Evolutionary conservation across 257 asterid species (phyloP), one percentile per base, ranked within the genome.

Genomic region (Ehretia macrophylla): DNA sequence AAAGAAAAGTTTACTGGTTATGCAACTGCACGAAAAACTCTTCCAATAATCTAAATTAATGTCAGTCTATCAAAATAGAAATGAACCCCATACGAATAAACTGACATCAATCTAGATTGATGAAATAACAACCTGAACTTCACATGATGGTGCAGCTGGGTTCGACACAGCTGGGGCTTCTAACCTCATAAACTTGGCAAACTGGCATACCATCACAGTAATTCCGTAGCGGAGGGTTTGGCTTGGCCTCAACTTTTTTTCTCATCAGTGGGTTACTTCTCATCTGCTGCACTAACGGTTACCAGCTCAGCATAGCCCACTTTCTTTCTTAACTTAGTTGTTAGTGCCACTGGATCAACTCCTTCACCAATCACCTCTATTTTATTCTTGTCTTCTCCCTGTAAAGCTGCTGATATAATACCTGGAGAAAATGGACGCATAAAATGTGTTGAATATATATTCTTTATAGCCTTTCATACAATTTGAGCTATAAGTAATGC

Each of bases 301-400:
- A 75, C 62, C 5, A 87, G 66, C 14, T 70, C 87, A 11, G 92
- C 79, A 62, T 23, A 14, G 0, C 85, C 87, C 38, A 85, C 57
- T 10, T 73, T 75, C 79, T 83, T 83, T 59, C 95, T 74, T 21
- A 87, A 69, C 58, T n/a, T 56, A 13, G 60, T 69, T 4, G 78
- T 68, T 13, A 87, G 68, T 52, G 19, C 56, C 38, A 77, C 87
- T 0, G 95, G 74, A 56, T 87, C 96, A 20, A 83, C 69, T 67
- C 72, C 81, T 4, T 73, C 84, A 44, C 96, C 96, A 0, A 77
- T 64, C 13, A 88, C 86, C 65, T 67, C 84, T 45, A 88, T 61
- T 56, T 69, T 62, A 8, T 83, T 60, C 69, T 63, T 87, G 0
- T 19, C 77, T 11, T 55, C 12, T 44, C 83, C 96, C 0, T 68